Conservation (phyloP, 225 moss, liverwort and hornwort species). For the Sphagnum tenellum region DNA sequence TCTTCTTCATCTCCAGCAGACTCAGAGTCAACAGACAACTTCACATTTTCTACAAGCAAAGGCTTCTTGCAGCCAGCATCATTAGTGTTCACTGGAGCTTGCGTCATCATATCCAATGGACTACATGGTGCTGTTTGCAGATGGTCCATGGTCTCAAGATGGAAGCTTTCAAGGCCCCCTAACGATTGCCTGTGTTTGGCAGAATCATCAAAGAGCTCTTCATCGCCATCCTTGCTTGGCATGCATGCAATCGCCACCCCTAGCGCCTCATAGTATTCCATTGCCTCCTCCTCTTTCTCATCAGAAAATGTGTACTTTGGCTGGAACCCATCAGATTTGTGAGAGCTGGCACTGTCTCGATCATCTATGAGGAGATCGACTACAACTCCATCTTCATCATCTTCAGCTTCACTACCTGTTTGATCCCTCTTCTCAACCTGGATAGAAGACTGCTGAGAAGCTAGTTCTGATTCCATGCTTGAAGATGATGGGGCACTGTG, state of each 20-base stretch:
- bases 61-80: conserved; percentile 9
- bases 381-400: conserved; percentile 22
- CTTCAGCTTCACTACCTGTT: conserved; percentile 11
- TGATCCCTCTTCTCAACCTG: conserved; percentile 10
- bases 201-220: conserved; percentile 16
- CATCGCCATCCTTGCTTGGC: conserved; percentile 14
- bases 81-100: conserved; percentile 1
- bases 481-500: not conserved
- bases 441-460: too few relatives aligned
- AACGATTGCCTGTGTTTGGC: conserved; percentile 12
- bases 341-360: conserved; percentile 11
- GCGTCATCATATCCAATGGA: conserved; percentile 18
- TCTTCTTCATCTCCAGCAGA: conserved; percentile 10
- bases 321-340: conserved; percentile 3
- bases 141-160: conserved; percentile 20
- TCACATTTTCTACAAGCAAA: conserved; percentile 10
- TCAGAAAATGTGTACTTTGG: conserved; percentile 8
- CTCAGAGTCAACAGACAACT: conserved; percentile 10
- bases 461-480: not conserved
- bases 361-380: conserved; percentile 22
- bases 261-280: conserved; percentile 16
- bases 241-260: conserved; percentile 11
- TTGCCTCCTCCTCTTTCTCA: conserved; percentile 12
- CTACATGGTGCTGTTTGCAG: conserved; percentile 11
- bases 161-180: conserved; percentile 11